Evolutionary conservation across 345 rosid genomes (phyloP).

Genomic region (Melaleuca quinquenervia): DNA sequence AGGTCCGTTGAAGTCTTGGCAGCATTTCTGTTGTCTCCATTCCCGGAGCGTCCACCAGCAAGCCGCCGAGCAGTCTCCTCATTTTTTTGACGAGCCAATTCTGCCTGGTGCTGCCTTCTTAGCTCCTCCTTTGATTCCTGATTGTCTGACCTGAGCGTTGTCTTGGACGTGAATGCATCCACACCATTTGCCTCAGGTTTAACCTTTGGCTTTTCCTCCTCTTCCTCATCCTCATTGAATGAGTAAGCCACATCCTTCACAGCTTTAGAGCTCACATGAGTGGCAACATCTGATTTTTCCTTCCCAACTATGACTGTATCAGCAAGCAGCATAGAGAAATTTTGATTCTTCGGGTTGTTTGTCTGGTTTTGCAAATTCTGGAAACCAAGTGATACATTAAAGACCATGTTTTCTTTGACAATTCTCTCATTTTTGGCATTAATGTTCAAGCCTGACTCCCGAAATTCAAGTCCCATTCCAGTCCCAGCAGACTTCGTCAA

Average conservation of each 20-base stretch:
- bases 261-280: constrained; percentile 63
- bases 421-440: constrained; percentile 69
- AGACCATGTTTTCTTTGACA: constrained; percentile 58
- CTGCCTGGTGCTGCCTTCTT: constrained; percentile 96
- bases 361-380: constrained; percentile 64
- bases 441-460: constrained; percentile 75
- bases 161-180: constrained; percentile 44
- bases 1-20: constrained; percentile 55
- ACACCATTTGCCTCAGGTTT: constrained; percentile 27
- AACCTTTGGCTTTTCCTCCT: constrained; percentile 33
- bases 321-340: constrained; percentile 66
- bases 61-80: constrained; percentile 96
- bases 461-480: constrained; percentile 92
- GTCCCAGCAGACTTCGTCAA: constrained; percentile 94
- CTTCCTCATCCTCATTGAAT: constrained; percentile 83
- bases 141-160: constrained; percentile 82
- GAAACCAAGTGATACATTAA: constrained; percentile 83
- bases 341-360: constrained; percentile 49
- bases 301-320: constrained; percentile 79
- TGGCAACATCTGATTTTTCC: constrained; percentile 43
- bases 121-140: constrained; percentile 90
- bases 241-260: constrained; percentile 84
- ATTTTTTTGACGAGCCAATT: constrained; percentile 93
- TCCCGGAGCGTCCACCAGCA: constrained; percentile 60
- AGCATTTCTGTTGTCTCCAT: constrained; percentile 50